Evolutionary conservation across 495 filamentous ascomycete genomes (phyloP).

Genomic region (Penicillium angulare): DNA sequence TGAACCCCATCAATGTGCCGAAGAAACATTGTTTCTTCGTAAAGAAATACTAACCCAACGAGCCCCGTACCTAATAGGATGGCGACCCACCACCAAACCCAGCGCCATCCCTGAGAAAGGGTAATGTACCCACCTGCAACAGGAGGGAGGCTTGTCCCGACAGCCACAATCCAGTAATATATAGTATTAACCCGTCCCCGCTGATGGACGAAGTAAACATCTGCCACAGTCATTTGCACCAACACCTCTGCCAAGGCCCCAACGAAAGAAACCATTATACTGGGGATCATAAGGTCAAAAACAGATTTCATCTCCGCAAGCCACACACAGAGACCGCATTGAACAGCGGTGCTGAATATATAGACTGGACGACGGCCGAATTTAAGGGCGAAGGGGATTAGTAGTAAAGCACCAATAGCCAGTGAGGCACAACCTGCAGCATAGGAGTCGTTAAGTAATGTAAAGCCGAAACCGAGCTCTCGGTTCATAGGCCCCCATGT

Average conservation of each 20-base stretch:
- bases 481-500: conserved; percentile 38
- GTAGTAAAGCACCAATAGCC: conserved; percentile 35
- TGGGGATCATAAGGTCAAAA: conserved; percentile 35
- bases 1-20: not conserved
- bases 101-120: conserved; percentile 44
- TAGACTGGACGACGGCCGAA: conserved; percentile 45
- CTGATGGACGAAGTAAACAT: conserved; percentile 51
- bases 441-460: conserved; percentile 38
- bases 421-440: conserved; percentile 38
- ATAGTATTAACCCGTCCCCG: conserved; percentile 38
- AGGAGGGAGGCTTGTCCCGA: conserved; percentile 35
- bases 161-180: conserved; percentile 32
- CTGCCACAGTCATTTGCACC: conserved; percentile 47
- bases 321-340: conserved; percentile 39
- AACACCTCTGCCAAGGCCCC: conserved; percentile 40
- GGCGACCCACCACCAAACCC: conserved; percentile 50
- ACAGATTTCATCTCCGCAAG: conserved; percentile 32
- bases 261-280: conserved; percentile 31
- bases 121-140: conserved; percentile 47
- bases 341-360: conserved; percentile 33
- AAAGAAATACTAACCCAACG: conserved; percentile 15
- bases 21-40: conserved; percentile 12
- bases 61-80: conserved; percentile 37
- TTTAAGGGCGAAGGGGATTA: conserved; percentile 45
- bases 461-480: conserved; percentile 37